Conservation (phyloP, 2,329 filamentous ascomycete species). For the Graphilbum ipis-grandicollis region DNA sequence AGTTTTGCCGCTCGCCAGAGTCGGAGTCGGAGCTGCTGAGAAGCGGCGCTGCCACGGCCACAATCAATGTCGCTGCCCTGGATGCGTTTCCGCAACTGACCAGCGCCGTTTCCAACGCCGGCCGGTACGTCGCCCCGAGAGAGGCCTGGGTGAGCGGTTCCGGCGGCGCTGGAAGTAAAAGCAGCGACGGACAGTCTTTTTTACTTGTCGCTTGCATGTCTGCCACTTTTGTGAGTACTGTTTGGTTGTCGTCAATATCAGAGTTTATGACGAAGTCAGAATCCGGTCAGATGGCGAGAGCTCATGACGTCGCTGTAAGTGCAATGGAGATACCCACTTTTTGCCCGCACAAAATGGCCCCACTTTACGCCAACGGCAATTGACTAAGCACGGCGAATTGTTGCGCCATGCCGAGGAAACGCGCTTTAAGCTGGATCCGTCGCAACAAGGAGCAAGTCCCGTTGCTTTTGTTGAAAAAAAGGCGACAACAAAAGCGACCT, state of each 20-base stretch:
- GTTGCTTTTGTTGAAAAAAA: neutral
- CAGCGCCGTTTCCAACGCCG: conserved; percentile 37
- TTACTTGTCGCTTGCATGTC: too few relatives aligned
- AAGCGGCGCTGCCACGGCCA: conserved; percentile 46
- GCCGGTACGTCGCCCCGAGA: conserved; percentile 41
- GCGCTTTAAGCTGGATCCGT: neutral
- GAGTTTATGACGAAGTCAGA: too few relatives aligned
- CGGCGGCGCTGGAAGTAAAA: conserved; percentile 48
- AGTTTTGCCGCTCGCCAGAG: conserved; percentile 33
- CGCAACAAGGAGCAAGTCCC: neutral
- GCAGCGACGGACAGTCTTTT: conserved; percentile 31
- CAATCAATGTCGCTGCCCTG: conserved; percentile 22
- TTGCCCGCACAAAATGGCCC: too few relatives aligned
- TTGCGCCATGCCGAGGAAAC: neutral
- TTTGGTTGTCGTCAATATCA: neutral
- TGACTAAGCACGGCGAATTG: neutral
- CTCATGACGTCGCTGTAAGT: too few relatives aligned
- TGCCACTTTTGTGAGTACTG: too few relatives aligned
- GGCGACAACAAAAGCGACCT: neutral
- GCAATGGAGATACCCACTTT: too few relatives aligned
- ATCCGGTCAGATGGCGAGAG: too few relatives aligned
- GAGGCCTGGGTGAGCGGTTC: conserved; percentile 30
- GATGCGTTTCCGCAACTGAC: conserved; percentile 24
- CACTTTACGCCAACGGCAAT: too few relatives aligned
- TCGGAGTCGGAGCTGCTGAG: conserved; percentile 39